Evolutionary conservation across 2,329 filamentous ascomycete species (phyloP), one percentile per base, ranked within the genome.

Genomic region (Pseudonectria foliicola): DNA sequence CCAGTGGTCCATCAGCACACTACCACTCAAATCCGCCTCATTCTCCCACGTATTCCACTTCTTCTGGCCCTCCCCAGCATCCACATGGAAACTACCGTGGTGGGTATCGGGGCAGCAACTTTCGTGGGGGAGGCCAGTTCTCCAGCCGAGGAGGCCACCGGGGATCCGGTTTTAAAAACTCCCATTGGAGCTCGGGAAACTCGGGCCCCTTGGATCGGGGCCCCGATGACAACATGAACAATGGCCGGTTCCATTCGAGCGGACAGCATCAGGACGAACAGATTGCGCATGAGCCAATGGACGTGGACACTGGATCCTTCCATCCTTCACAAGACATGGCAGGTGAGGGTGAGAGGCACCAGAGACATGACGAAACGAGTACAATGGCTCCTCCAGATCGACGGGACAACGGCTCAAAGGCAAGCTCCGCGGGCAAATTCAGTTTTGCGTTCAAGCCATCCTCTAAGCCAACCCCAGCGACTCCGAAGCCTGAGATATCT

Each of bases 371-470:
- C 31, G 55, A 62, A 14, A 69, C 73, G 11, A 39, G 39, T 37
- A 65, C 69, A 35, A 74, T 76, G 61, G 70, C 71, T 21, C 72
- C 72, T 13, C 69, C 75, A 10, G 67, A 61, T 37, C 73, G 74
- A 38, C 66, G 74, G 2, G 70, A 74, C 5, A 67, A 74, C n/a
- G 67, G 73, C n/a, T 56, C 63, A 10, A 64, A 70, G 24, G 62
- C 64, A 4, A 57, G 59, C 12, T 59, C 63, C 2, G 63, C 66
- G 35, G 77, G 78, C 29, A 92, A 90, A 61, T 93, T 95, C 53
- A 93, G 87, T 57, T 96, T 96, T 58, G 87, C 88, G 2, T 87
- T 96, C 60, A 95, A 95, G 57, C 75, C 80, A 8, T 75, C 82
- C 27, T 72, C 70, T 10, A 81, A 81, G 47, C 64, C 70, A 7